A percentile compares a stretch with the other conserved stretches of the same genome.
These are phyloP conservation scores for Eucalyptus tenuipes DNA, from an alignment of 345 rosid genomes.

Conservation along the genomic window DNA sequence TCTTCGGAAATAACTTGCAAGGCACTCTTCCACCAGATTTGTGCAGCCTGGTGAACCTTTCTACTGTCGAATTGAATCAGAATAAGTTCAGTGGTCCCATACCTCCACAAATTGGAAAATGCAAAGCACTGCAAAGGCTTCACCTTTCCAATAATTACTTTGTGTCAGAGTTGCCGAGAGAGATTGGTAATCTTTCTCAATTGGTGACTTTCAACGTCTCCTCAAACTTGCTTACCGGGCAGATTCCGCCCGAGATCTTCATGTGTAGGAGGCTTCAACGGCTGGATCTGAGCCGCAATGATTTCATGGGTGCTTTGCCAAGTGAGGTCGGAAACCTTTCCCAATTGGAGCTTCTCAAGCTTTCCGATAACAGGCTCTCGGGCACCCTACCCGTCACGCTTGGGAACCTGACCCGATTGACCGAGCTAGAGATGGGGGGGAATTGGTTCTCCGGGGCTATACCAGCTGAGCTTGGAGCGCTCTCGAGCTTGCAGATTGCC, in stretches of 20 bases:
- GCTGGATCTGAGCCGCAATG: slow-evolving; percentile 68
- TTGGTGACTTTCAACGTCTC: slow-evolving; percentile 71
- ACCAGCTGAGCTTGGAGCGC: slow-evolving; percentile 50
- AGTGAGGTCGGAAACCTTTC: slow-evolving; percentile 48
- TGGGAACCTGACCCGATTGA: slow-evolving; percentile 54
- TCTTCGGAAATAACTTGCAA: slow-evolving; percentile 38
- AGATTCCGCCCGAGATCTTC: slow-evolving; percentile 55
- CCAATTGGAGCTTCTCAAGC: slow-evolving; percentile 79
- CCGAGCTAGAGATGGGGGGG: slow-evolving; percentile 85
- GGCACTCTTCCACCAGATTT: slow-evolving; percentile 60
- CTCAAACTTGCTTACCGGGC: slow-evolving; percentile 56
- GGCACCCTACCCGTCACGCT: slow-evolving; percentile 43
- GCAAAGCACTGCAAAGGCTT: slow-evolving; percentile 56
- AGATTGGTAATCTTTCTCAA: slow-evolving; percentile 55
- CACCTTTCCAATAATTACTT: slow-evolving; percentile 57
- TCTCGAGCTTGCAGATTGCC: slow-evolving; percentile 70
- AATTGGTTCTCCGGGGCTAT: slow-evolving; percentile 51
- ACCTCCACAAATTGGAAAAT: slow-evolving; percentile 51
- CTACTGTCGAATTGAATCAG: slow-evolving; percentile 60
- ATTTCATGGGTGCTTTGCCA: slow-evolving; percentile 45
- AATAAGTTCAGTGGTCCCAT: slow-evolving; percentile 66
- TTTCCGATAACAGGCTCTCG: slow-evolving; percentile 54
- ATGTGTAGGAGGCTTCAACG: slow-evolving; percentile 72
- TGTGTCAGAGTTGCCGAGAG: slow-evolving; percentile 51
- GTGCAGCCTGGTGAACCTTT: slow-evolving; percentile 49